phyloP scores from a whole-genome alignment of 345 rosid genomes.

The Theobroma cacao region DNA sequence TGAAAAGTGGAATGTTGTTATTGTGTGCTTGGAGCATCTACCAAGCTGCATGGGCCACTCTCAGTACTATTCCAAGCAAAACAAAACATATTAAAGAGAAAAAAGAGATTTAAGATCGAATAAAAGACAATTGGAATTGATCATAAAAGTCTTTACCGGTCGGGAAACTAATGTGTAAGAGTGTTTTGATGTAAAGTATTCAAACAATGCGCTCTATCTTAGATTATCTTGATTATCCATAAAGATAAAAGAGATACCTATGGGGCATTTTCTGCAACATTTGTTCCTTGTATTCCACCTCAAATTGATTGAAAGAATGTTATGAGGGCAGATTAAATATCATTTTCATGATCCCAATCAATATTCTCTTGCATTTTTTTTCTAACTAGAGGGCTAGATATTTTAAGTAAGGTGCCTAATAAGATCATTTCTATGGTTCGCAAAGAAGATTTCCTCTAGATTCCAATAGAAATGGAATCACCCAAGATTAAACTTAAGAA shows the following conservation, averaged over 20 bases:
- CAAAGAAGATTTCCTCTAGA: conserved; percentile 3
- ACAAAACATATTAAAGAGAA: no score
- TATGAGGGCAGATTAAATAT: conserved; percentile 12
- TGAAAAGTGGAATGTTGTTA: conserved; percentile 20
- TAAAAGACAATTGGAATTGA: not conserved
- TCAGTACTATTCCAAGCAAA: not conserved
- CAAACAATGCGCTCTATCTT: not conserved
- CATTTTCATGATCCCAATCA: not conserved
- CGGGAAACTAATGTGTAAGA: not conserved
- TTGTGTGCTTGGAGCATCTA: not conserved
- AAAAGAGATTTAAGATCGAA: not conserved
- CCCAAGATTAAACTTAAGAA: conserved; percentile 4
- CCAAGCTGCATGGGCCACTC: not conserved
- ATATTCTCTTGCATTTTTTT: not conserved
- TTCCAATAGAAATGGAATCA: conserved; percentile 18
- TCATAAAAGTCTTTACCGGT: not conserved
- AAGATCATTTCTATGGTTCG: not conserved
- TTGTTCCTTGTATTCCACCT: not conserved
- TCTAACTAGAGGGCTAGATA: not conserved
- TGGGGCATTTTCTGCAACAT: not conserved
- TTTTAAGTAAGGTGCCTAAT: not conserved
- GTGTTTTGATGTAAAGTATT: not conserved
- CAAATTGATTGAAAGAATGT: not conserved
- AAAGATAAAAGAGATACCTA: not conserved
- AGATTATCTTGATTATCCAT: not conserved